Conservation (phyloP, 2,329 filamentous ascomycete genomes). For the Karstenula rhodostoma region DNA sequence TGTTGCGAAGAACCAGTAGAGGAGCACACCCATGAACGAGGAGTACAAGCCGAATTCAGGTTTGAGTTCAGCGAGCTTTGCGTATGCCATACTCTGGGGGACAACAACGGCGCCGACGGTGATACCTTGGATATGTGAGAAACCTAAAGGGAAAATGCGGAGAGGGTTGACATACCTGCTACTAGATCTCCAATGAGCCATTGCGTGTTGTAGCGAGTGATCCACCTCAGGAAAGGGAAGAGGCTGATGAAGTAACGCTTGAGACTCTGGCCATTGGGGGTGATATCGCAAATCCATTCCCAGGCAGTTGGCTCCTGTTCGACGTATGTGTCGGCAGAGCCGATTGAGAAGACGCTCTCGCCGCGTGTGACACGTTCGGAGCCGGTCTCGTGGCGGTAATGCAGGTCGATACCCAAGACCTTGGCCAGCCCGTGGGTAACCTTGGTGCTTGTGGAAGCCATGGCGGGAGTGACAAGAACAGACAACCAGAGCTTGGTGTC, state of each 20-base stretch:
- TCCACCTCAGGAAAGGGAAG: constrained; percentile 93
- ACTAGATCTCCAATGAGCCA: constrained; percentile 92
- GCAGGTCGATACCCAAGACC: constrained; percentile 80
- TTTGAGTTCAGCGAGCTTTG: constrained; percentile 77
- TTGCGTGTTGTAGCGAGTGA: constrained; percentile 83
- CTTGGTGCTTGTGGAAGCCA: constrained; percentile 58
- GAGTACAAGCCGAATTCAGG: constrained; percentile 90
- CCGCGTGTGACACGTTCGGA: constrained; percentile 73
- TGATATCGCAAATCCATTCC: constrained; percentile 74
- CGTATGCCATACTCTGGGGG: constrained; percentile 96
- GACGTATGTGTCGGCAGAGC: constrained; percentile 77
- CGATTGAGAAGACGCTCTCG: constrained; percentile 79
- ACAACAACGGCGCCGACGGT: constrained; percentile 83
- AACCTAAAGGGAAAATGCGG: not conserved
- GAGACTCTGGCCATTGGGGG: constrained; percentile 66
- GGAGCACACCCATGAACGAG: constrained; percentile 92
- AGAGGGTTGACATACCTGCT: constrained; percentile 68
- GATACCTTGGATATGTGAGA: constrained; percentile 57
- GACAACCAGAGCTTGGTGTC: constrained; percentile 9
- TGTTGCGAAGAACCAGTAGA: constrained; percentile 98
- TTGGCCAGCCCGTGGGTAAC: constrained; percentile 79
- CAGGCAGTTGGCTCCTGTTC: constrained; percentile 79
- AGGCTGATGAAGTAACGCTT: constrained; percentile 71
- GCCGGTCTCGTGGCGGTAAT: constrained; percentile 68
- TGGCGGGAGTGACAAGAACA: constrained; percentile 19